Evolutionary conservation across 768 basidiomycete species (phyloP).

Genomic region (Naganishia onofrii): DNA sequence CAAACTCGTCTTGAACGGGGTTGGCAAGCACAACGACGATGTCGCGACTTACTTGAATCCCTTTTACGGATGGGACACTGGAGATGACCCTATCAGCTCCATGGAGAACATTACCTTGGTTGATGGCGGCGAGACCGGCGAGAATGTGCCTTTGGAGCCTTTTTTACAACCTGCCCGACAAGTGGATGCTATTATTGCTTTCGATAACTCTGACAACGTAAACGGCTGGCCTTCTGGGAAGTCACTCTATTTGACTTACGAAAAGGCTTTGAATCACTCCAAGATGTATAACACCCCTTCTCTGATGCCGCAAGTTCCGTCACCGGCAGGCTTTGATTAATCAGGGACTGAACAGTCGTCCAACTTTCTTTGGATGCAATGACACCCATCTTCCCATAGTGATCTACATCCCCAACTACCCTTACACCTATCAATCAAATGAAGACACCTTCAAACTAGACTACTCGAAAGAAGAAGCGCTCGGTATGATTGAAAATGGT

Average conservation of each 20-base stretch:
- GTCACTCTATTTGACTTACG: constrained; percentile 47
- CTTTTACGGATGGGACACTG: constrained; percentile 42
- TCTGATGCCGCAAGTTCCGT: too few species aligned
- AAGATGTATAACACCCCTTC: too few species aligned
- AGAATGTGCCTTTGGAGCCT: constrained; percentile 69
- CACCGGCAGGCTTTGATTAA: too few species aligned
- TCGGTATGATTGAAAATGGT: constrained; percentile 64
- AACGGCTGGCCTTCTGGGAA: constrained; percentile 65
- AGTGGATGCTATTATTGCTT: constrained; percentile 71
- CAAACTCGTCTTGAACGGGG: constrained; percentile 51
- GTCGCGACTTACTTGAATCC: constrained; percentile 49
- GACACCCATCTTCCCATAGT: constrained; percentile 57
- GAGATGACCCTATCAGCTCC: constrained; percentile 43
- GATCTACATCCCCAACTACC: constrained; percentile 67
- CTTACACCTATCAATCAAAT: constrained; percentile 62
- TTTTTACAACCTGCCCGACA: constrained; percentile 66
- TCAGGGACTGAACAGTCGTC: too few species aligned
- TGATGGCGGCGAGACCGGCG: constrained; percentile 31
- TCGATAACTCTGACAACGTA: constrained; percentile 60
- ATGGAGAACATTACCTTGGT: constrained; percentile 43
- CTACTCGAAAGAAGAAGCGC: constrained; percentile 61
- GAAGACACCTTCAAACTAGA: constrained; percentile 61
- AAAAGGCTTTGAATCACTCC: too few species aligned
- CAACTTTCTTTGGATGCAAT: too few species aligned
- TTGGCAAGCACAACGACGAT: constrained; percentile 46